Conservation (phyloP, 345 rosid genomes). For the Hibiscus mutabilis region DNA sequence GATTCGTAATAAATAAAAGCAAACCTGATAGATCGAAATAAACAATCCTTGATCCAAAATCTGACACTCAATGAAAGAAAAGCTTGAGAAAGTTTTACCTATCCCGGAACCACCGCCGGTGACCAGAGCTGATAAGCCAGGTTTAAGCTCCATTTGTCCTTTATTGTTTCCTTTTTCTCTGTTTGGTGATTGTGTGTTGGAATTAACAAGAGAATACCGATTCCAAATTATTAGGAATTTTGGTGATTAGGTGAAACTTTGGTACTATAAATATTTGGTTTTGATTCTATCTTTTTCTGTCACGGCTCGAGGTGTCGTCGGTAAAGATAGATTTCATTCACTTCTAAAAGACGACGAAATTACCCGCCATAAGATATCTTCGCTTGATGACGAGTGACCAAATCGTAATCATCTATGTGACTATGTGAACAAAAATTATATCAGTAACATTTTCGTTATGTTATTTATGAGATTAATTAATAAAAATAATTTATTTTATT, state of each 20-base stretch:
- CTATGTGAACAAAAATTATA: no score
- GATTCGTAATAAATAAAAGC: neutral
- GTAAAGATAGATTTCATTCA: no score
- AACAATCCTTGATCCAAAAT: neutral
- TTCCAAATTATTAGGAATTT: neutral
- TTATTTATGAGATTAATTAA: no score
- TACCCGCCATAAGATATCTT: no score
- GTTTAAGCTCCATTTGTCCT: slow-evolving; percentile 64
- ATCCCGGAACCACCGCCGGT: slow-evolving; percentile 93
- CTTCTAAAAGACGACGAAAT: no score
- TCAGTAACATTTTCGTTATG: no score
- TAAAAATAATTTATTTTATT: no score
- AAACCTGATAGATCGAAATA: neutral
- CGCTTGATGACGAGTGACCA: no score
- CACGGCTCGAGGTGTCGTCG: no score
- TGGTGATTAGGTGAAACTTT: neutral
- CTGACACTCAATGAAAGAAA: neutral
- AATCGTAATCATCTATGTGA: no score
- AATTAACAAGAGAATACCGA: neutral
- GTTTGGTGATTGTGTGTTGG: neutral
- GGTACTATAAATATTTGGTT: neutral
- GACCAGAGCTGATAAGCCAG: slow-evolving; percentile 83
- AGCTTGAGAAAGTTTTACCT: slow-evolving; percentile 31
- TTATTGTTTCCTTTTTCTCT: neutral
- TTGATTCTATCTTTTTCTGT: no score